Conservation (phyloP, 371 early-diverging fungal species). For the Mucor ambiguus region DNA sequence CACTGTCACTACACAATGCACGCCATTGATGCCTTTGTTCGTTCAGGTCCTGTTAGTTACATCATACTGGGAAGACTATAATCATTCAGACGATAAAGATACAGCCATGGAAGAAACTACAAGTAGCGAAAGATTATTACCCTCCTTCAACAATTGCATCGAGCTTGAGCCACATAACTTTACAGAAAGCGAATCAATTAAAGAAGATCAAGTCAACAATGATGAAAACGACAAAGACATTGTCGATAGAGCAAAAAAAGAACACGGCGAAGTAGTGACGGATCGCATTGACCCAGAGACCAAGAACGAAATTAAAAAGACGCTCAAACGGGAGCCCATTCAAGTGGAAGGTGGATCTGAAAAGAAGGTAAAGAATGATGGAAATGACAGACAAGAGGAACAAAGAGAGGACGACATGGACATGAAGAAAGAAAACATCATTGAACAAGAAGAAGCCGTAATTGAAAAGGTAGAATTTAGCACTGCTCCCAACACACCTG, state of each 20-base stretch:
- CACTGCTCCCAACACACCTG: constrained; percentile 1
- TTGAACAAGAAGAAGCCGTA: background rate
- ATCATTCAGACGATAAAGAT: constrained; percentile 13
- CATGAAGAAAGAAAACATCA: background rate
- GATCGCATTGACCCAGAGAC: background rate
- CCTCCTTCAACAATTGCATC: constrained; percentile 9
- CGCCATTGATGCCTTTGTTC: background rate
- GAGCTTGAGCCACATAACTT: constrained; percentile 29
- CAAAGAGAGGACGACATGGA: background rate
- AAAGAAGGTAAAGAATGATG: background rate
- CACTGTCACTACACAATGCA: background rate
- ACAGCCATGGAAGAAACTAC: background rate
- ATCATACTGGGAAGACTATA: constrained; percentile 36
- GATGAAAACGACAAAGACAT: too few relatives aligned
- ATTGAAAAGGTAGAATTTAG: background rate
- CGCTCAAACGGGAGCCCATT: background rate
- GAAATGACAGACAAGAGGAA: background rate
- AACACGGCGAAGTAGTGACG: background rate
- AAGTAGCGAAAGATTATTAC: background rate
- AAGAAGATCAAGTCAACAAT: background rate
- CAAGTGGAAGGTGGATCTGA: background rate
- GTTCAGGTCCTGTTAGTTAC: constrained; percentile 30
- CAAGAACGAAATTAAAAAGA: background rate
- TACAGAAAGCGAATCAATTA: background rate
- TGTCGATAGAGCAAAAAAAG: background rate